Evolutionary conservation across 2,329 filamentous ascomycete species (phyloP).

Genomic region (Ascochyta pisi): DNA sequence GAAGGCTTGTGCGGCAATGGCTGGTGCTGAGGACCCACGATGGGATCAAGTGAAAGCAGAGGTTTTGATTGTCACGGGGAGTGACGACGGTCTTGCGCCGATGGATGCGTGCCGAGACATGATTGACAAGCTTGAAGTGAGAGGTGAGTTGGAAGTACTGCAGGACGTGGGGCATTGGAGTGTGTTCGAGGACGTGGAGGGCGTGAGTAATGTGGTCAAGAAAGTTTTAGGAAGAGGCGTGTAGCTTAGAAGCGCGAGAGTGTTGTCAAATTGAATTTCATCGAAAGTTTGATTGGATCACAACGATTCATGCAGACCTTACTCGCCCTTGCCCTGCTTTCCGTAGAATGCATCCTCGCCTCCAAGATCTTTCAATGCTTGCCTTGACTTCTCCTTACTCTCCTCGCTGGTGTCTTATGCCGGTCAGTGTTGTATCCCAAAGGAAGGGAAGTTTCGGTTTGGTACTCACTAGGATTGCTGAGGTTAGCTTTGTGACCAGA

Average conservation of each 20-base stretch:
- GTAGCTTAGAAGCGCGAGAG: neutral
- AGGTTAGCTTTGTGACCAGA: conserved; percentile 57
- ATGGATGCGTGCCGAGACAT: conserved; percentile 47
- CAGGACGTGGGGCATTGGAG: conserved; percentile 60
- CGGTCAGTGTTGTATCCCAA: neutral
- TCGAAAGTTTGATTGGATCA: neutral
- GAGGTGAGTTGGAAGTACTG: conserved; percentile 44
- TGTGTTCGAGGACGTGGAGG: conserved; percentile 56
- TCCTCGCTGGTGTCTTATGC: conserved; percentile 18
- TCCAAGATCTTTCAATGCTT: conserved; percentile 53
- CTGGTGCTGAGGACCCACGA: conserved; percentile 47
- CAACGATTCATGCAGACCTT: conserved; percentile 9
- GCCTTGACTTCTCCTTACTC: conserved; percentile 55
- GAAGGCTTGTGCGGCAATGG: conserved; percentile 61
- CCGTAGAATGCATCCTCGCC: conserved; percentile 55
- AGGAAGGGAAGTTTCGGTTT: neutral
- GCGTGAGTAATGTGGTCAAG: conserved; percentile 42
- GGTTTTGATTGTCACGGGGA: conserved; percentile 54
- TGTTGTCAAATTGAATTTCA: too few species aligned
- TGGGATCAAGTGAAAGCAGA: conserved; percentile 31
- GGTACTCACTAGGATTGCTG: conserved; percentile 52
- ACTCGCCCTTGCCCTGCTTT: conserved; percentile 51
- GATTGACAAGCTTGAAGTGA: conserved; percentile 32
- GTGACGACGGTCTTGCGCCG: conserved; percentile 55
- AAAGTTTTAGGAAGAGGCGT: neutral